Base-by-base conservation (phyloP, 345 rosid genomes). In the Salix dunnii region DNA sequence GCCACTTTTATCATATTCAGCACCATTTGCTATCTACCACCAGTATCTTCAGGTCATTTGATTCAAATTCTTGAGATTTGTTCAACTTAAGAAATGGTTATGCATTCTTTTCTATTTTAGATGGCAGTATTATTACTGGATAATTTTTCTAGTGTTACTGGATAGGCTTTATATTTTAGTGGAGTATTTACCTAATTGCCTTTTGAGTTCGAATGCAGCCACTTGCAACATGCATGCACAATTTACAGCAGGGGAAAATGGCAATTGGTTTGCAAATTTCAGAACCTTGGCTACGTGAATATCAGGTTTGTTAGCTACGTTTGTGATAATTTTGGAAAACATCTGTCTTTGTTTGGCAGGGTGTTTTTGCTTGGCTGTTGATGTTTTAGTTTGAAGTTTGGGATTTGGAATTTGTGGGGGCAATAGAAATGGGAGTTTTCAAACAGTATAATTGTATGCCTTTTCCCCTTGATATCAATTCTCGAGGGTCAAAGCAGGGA, bases 251-350 rank as follows among this genome's bases (percentile, higher is more conserved):
- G 40, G 88, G 78, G 69, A 96, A 92, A 81, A 86, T 92, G 98
- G 96, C 97, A 14, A 89, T 93, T 33, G 89, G 89, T 36, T 77
- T 92, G 80, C 98, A 96, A 78, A 89, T 96, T 78, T 88, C 98
- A 46, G 99, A 96, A 88, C 95, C 98, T 35, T 96, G 97, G 98
- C 81, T 96, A 74, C 97, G 97, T 2, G 98, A 96, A 82, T 92
- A 90, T 85, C 97, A 92, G 94, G 97, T 92, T 11, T n/a, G 46
- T 60, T 68, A n/a, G 53, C 61, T 40, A 40, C 23, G 6, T 16
- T 17, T 49, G 7, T 38, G 25, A 40, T 49, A 38, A 40, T 0
- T 25, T 7, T 3, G 25, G 6, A 25, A 74, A 5, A 28, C 70
- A 33, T 31, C 28, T 1, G 35, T 42, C 49, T 11, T 21, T 27